Conservation (phyloP, 2,329 filamentous ascomycete genomes). For the Boeremia exigua region DNA sequence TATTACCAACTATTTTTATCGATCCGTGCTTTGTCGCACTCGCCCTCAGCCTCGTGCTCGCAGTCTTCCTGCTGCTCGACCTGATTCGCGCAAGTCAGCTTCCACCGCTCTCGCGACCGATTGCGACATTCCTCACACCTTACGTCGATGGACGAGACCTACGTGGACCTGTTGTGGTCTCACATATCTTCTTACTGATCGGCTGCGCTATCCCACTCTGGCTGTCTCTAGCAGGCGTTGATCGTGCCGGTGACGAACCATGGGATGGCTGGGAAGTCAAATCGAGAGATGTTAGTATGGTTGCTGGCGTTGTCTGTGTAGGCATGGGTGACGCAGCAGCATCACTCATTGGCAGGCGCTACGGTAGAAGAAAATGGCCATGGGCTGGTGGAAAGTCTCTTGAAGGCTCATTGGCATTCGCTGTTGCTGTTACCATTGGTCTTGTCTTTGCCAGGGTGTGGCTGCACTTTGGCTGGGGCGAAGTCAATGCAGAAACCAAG, state of each 20-base stretch:
- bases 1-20: constrained; percentile 83
- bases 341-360: constrained; percentile 85
- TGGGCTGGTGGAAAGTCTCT: constrained; percentile 97
- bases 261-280: constrained; percentile 76
- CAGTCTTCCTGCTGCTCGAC: constrained; percentile 87
- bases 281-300: constrained; percentile 81
- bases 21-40: constrained; percentile 85
- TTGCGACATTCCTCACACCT: constrained; percentile 86
- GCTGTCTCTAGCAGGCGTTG: constrained; percentile 77
- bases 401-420: constrained; percentile 85
- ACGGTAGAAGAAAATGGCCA: constrained; percentile 87
- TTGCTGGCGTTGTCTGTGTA: constrained; percentile 90
- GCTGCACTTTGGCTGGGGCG: constrained; percentile 75
- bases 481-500: constrained; percentile 19
- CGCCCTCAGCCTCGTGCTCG: constrained; percentile 78
- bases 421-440: constrained; percentile 76
- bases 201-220: constrained; percentile 95
- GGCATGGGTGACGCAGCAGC: constrained; percentile 95
- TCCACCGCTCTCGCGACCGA: constrained; percentile 83
- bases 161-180: constrained; percentile 91
- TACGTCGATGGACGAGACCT: constrained; percentile 95
- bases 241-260: constrained; percentile 61
- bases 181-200: constrained; percentile 93
- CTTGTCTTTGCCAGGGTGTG: constrained; percentile 74
- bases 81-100: constrained; percentile 89